Base-by-base conservation (phyloP, 1,139 yeast genomes). In the Saccharomyces hybrid region DNA sequence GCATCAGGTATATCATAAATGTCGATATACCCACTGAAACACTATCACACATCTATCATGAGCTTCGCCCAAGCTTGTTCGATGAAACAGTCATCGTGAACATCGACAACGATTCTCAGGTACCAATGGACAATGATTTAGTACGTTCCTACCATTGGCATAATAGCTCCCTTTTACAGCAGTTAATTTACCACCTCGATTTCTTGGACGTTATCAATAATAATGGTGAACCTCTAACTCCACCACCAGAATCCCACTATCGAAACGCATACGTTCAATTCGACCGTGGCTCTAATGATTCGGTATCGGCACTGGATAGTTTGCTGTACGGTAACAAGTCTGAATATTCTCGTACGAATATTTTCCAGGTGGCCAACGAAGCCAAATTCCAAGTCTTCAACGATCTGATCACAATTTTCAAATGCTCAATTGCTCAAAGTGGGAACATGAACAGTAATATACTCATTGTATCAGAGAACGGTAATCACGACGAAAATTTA, bases 1-100 rank as follows among this genome's bases (percentile, higher is more conserved):
- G 59, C 48, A 59, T 64, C 47, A 59, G 59, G 52, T 64, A 63
- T 49, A 62, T 67, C 52, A 58, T 67, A n/a, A 61, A 66, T 23
- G 55, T 65, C 2, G 66, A 64, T 31, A 54, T 67, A 16, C 56
- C 65, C 57, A 53, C 62, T 49, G 46, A 58, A 51, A 53, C 65
- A 56, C 56, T 70, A 58, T 63, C 66, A 57, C 51, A 61, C 58
- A 49, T 67, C 61, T 62, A 59, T 59, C 62, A 50, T 65, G 64
- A 54, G 56, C 62, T 50, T 65, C 63, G 52, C 55, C 58, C 48
- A 51, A 51, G 46, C 29, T 42, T 14, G 56, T 61, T 46, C 57
- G 23, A 60, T 20, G 62, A 61, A 4, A 49, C 58, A 14, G 52
- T 65, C 28, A 56, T 64, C 55, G 55, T 64, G 4, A 64, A 65